Evolutionary conservation across 345 rosid genomes (phyloP).

Genomic region (Iberis pinnata): DNA sequence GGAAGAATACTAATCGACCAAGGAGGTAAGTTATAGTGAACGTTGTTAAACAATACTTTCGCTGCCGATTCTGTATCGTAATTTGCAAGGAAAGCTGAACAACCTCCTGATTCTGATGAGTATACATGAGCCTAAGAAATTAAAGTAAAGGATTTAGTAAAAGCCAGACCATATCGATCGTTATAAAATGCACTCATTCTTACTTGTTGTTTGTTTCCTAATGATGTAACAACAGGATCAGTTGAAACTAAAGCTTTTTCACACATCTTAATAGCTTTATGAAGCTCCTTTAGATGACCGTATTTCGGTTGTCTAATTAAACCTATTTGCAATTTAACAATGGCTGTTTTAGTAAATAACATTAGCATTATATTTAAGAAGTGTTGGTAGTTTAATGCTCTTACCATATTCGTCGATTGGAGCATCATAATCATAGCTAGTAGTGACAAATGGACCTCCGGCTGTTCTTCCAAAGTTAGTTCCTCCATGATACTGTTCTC

Average conservation of each 20-base stretch:
- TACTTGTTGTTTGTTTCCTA: conserved; percentile 88
- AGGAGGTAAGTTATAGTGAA: conserved; percentile 96
- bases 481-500: conserved; percentile 91
- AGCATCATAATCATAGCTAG: conserved; percentile 97
- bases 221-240: conserved; percentile 74
- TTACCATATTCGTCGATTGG: conserved; percentile 97
- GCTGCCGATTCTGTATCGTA: conserved; percentile 78
- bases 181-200: no score
- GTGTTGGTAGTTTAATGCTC: not conserved
- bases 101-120: conserved; percentile 69
- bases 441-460: conserved; percentile 95
- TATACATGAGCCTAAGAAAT: conserved; percentile 67
- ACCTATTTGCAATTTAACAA: conserved; percentile 39
- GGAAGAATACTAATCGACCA: conserved; percentile 99
- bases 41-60: conserved; percentile 80
- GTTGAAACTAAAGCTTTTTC: conserved; percentile 74
- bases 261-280: conserved; percentile 88
- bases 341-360: conserved; percentile 18
- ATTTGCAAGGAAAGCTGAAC: conserved; percentile 95
- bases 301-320: conserved; percentile 91
- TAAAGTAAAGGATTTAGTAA: conserved; percentile 21
- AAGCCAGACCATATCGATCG: not conserved
- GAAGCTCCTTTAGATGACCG: conserved; percentile 96
- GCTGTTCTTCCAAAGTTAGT: conserved; percentile 98
- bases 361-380: not conserved